Base-by-base conservation (phyloP, 495 filamentous ascomycete genomes). In the Aspergillus asperescens region DNA sequence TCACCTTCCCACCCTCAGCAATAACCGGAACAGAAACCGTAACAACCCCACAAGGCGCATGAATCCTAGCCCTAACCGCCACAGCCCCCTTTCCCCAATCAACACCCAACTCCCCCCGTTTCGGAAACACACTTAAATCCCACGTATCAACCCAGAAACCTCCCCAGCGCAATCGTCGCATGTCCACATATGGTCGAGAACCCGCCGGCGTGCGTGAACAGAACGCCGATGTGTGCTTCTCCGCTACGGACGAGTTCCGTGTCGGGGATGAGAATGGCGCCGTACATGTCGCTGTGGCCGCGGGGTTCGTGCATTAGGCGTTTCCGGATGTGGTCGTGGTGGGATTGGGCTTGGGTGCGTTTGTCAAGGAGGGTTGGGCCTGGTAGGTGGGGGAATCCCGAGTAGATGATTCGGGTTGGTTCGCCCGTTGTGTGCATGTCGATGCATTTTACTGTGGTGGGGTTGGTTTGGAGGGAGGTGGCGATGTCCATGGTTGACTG, bases 151-250 rank as follows among this genome's bases (percentile, higher is more conserved):
- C 58, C n/a, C 1, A 62, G 31, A 46, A 72, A 69, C 2, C 69
- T 57, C 0, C 69, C 69, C 24, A 70, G 37, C 1, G 65, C 69
- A 43, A 72, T 63, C 7, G 69, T 70, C 9, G 67, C 69, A 59
- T 72, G 69, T 54, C 85, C 83, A 54, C 85, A 88, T 56, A 95
- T 89, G 3, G 83, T 85, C 15, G 81, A 79, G 62, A 89, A 95
- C 16, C 89, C 91, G 38, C 86, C 86, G 39, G 90, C 84, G 45
- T 87, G 62, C 78, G 56, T 63, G 48, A 69, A 66, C 0, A 66
- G 39, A 81, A 85, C 31, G 61, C 76, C 31, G 62, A 73, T 66
- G 71, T 81, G 28, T 58, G 61, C 70, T 68, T 79, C 72, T 74
- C 76, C 52, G 16, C 27, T 28, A 8, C 20, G 40, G 18, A 69